Evolutionary conservation across 2,329 filamentous ascomycete genomes (phyloP).

Genomic region (Aureobasidium sp.): DNA sequence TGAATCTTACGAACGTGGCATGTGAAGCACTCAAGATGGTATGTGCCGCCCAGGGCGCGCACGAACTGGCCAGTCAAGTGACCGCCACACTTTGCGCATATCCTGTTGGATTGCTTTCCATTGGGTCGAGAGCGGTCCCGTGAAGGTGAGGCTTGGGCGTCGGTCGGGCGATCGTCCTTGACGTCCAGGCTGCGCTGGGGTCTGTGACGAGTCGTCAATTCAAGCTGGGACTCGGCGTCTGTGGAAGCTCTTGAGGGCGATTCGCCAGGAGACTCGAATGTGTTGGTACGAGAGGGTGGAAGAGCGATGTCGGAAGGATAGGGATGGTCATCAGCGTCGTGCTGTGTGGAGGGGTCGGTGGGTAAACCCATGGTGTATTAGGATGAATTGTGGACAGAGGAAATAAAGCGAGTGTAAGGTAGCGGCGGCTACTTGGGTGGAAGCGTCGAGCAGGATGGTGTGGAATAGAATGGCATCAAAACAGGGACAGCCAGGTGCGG

Average conservation of each 20-base stretch:
- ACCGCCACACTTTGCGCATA: conserved; percentile 78
- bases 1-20: conserved; percentile 66
- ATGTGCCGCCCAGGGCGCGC: conserved; percentile 84
- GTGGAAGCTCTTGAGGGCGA: neutral
- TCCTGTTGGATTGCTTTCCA: conserved; percentile 29
- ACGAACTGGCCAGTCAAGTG: conserved; percentile 92
- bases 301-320: conserved; percentile 10
- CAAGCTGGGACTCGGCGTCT: conserved; percentile 7
- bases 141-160: conserved; percentile 1
- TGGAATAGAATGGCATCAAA: conserved; percentile 2
- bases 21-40: conserved; percentile 95
- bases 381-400: neutral
- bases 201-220: conserved; percentile 2
- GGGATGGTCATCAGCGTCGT: conserved; percentile 12
- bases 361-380: conserved; percentile 10
- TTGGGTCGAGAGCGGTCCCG: conserved; percentile 15
- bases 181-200: conserved; percentile 3
- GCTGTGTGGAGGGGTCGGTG: conserved; percentile 2
- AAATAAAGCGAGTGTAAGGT: conserved; percentile 12
- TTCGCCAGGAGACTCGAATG: neutral
- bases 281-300: conserved; percentile 12
- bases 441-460: neutral
- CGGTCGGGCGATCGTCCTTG: neutral
- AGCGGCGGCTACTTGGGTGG: conserved; percentile 4
- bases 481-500: neutral